Conservation (phyloP, 306 rosid genomes). For the Rosa chinensis region DNA sequence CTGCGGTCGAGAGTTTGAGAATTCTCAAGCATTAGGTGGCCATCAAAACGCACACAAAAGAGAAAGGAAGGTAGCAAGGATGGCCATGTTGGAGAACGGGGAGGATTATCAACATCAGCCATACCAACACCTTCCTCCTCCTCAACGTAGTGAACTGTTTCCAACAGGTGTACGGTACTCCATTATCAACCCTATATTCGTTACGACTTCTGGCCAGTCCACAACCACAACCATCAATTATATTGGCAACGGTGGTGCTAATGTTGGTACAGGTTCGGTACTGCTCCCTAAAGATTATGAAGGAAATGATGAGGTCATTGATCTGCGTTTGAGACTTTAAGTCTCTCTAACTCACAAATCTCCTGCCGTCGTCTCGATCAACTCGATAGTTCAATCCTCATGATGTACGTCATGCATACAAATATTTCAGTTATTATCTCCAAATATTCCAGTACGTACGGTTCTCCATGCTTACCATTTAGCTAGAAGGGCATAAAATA, state of each 20-base stretch:
- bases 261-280: background rate
- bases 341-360: background rate
- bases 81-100: slow-evolving; percentile 5
- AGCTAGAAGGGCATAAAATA: no score
- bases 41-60: slow-evolving; percentile 43
- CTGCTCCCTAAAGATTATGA: background rate
- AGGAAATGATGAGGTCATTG: slow-evolving; percentile 17
- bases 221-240: background rate
- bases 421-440: background rate
- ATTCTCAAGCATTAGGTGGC: slow-evolving; percentile 43
- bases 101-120: background rate
- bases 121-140: background rate
- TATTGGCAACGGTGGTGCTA: background rate
- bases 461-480: background rate
- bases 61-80: slow-evolving; percentile 30
- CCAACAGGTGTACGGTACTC: background rate
- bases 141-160: background rate
- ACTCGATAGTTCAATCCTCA: background rate
- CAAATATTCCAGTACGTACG: background rate
- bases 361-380: background rate
- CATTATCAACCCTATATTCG: background rate
- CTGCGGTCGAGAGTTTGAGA: slow-evolving; percentile 30
- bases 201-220: background rate
- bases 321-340: slow-evolving; percentile 37
- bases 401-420: background rate